Evolutionary conservation across 768 basidiomycete genomes (phyloP), one percentile per base, ranked within the genome.

Genomic region (Porphyrellus cyaneotinctus): DNA sequence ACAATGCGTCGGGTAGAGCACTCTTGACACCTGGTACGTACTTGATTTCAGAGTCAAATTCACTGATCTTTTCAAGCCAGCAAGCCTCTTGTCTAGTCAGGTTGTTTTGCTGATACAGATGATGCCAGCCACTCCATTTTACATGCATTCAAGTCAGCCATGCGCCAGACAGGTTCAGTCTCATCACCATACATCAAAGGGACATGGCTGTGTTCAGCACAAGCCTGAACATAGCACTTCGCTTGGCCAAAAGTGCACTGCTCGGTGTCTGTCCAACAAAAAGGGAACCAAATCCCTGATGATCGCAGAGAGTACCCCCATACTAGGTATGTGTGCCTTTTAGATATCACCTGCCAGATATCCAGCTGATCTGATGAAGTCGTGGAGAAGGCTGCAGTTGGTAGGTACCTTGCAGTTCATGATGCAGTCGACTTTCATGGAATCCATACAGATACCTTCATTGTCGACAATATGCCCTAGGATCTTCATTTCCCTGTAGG

Each of bases 381-480:
- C 36, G 0, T 22, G 2, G 0, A 52, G n/a, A 0, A 51, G 10
- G 3, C 48, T 35, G 0, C 24, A 12, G 6, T 58, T 58, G 0
- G 31, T 49, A 0, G 44, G 54, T 0, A 18, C 6, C 20, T 58
- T 58, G 47, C 57, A 58, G 11, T 53, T 70, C 0, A 65, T 0
- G 0, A 78, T 61, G 0, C 54, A 47, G 30, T 77, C 71, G 0
- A 80, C 74, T 41, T 79, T 80, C n/a, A 71, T 56, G 0, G 74
- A 73, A 33, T 79, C 75, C 73, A 78, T 77, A 0, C 45, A 45
- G 18, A 80, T 75, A 0, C 77, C 75, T 0, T 69, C 17, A 17
- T 72, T 63, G 22, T 70, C 65, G 8, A n/a, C 6, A 0, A 42
- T 9, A 1, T 22, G 6, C 3, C 39, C 39, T 4, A 41, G 6